Evolutionary conservation across 2,329 filamentous ascomycete genomes (phyloP).

Genomic region (Verruconis gallopava): DNA sequence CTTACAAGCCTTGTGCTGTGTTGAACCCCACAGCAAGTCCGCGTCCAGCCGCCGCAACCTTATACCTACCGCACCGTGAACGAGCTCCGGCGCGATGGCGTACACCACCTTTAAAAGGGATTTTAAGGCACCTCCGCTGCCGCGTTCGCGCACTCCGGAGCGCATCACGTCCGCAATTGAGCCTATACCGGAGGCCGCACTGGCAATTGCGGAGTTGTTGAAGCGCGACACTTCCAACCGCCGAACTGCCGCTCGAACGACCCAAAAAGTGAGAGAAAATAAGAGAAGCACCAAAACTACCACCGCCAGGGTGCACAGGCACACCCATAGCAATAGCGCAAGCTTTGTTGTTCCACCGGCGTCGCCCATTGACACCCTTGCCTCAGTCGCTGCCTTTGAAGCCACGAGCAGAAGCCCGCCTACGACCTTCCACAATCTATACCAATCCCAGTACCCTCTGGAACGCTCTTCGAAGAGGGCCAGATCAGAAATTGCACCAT

Average conservation of each 20-base stretch:
- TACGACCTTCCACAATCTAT: background rate
- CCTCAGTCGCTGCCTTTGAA: slow-evolving; percentile 9
- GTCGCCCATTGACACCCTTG: slow-evolving; percentile 11
- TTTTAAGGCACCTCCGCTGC: background rate
- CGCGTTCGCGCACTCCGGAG: background rate
- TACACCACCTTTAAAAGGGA: no score
- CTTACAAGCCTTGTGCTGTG: no score
- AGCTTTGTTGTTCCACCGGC: slow-evolving; percentile 1
- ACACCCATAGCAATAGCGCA: background rate
- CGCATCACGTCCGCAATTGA: background rate
- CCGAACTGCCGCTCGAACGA: background rate
- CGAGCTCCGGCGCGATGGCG: no score
- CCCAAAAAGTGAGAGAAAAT: background rate
- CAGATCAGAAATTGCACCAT: slow-evolving; percentile 43
- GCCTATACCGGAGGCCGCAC: background rate
- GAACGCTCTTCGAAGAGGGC: slow-evolving; percentile 45
- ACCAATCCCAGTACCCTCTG: slow-evolving; percentile 10
- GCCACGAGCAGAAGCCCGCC: slow-evolving; percentile 7
- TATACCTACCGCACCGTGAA: no score
- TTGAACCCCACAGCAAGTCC: no score
- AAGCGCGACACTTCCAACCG: background rate
- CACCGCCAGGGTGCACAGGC: background rate
- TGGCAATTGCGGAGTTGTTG: background rate
- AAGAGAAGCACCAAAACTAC: slow-evolving; percentile 2
- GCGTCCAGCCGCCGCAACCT: no score